phyloP scores from a whole-genome alignment of 192 early-diverging fungal genomes.

The Ramicandelaber brevisporus region DNA sequence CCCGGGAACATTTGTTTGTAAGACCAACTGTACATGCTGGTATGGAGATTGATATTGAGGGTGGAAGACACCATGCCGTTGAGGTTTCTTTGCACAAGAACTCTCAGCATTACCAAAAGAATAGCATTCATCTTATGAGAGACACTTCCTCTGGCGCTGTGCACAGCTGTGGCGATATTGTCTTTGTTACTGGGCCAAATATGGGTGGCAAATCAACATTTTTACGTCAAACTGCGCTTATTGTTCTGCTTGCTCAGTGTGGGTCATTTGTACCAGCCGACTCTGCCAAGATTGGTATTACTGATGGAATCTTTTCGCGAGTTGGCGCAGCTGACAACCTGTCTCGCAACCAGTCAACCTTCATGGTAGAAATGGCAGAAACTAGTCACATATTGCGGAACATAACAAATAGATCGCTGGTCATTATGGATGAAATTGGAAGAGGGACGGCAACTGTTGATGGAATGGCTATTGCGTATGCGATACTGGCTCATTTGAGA shows the following conservation, averaged over 20 bases:
- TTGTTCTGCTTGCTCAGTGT: slow-evolving; percentile 22
- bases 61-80: slow-evolving; percentile 33
- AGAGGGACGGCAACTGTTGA: slow-evolving; percentile 31
- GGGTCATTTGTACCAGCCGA: slow-evolving; percentile 22
- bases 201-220: slow-evolving; percentile 28
- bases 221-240: slow-evolving; percentile 20
- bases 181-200: slow-evolving; percentile 11
- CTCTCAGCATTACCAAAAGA: too few relatives aligned
- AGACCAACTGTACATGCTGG: slow-evolving; percentile 16
- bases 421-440: slow-evolving; percentile 24
- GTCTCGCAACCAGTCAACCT: slow-evolving; percentile 19
- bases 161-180: too few relatives aligned
- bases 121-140: slow-evolving; percentile 21
- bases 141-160: too few relatives aligned
- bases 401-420: slow-evolving; percentile 16
- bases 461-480: slow-evolving; percentile 43
- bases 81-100: too few relatives aligned
- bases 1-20: slow-evolving; percentile 19
- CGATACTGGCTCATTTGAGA: slow-evolving; percentile 29
- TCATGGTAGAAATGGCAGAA: slow-evolving; percentile 26
- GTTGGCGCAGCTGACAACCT: slow-evolving; percentile 24
- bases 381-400: slow-evolving; percentile 16
- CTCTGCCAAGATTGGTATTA: slow-evolving; percentile 13
- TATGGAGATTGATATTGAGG: slow-evolving; percentile 3
- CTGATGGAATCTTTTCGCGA: slow-evolving; percentile 21